Base-by-base conservation (phyloP, 352 stramenopile species). In the Albugo candida region DNA sequence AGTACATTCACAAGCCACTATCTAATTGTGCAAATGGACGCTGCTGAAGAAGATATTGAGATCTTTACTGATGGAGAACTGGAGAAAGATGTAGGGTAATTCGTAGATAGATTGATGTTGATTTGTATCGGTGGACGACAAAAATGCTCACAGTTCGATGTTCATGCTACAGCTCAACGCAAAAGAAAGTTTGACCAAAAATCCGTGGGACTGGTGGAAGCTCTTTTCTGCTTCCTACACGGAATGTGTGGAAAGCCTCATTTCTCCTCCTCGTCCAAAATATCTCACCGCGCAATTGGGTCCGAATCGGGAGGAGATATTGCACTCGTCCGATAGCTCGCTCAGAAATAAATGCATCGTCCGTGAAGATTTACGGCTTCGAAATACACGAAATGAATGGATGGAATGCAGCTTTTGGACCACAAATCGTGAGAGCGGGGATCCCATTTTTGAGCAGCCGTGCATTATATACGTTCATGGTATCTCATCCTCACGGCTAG, bases 51-150 rank as follows among this genome's bases (percentile, higher is more conserved):
- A 31, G 24, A 31, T 31, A 83, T 87, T 67, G 74, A 87, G 61
- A 84, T 87, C 50, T 87, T 87, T 54, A 60, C 70, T 37, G 72
- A 84, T 38, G 74, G 74, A 35, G 74, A 87, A 51, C 61, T 87
- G 4, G 74, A 87, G 49, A 61, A 68, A 24, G 74, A 81, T 70
- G 74, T 86, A 36, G 41, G 64, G 58, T 5, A 31, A 31, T 31
- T 8, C 24, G 24, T 31, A 31, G 24, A 31, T 8, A 31, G 24
- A 31, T 31, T 31, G 24, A 31, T 31, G 24, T 31, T 31, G 24
- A 31, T 31, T 31, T 3, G 3, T 10, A 31, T 31, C 3, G 24
- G 3, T 31, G 8, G 8, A 10, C 3, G 24, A 10, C 8, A 31
- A 31, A 31, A 31, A 31, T 31, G 24, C 24, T 31, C 24, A 31